Conservation (phyloP, 1,139 yeast genomes). For the Candida frijolesensis region DNA sequence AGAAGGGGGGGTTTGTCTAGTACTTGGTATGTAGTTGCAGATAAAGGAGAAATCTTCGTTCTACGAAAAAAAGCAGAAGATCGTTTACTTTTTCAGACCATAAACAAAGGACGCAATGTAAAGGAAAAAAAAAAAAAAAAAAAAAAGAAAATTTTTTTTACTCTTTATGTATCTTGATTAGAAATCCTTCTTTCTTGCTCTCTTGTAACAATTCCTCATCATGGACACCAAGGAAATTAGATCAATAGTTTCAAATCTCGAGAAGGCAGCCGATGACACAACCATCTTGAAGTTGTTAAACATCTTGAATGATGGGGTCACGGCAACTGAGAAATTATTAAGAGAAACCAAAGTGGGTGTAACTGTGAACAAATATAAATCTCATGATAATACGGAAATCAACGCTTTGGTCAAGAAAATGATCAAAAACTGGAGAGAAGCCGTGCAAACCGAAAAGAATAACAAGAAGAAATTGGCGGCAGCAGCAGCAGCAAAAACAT, state of each 20-base stretch:
- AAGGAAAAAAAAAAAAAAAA: conserved; percentile 4
- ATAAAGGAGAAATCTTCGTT: not conserved
- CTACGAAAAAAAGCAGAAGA: not conserved
- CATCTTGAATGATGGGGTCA: conserved; percentile 68
- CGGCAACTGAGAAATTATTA: conserved; percentile 81
- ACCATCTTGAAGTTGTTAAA: conserved; percentile 68
- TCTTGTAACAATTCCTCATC: not conserved
- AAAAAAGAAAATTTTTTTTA: not conserved
- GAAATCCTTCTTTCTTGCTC: not conserved
- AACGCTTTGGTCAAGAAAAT: conserved; percentile 74
- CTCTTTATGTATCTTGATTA: not conserved
- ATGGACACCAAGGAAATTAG: conserved; percentile 80
- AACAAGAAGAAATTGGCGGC: conserved; percentile 29
- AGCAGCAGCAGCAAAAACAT: conserved; percentile 2
- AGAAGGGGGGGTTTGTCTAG: not conserved
- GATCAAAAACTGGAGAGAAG: conserved; percentile 88
- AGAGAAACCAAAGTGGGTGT: conserved; percentile 98
- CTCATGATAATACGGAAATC: conserved; percentile 67
- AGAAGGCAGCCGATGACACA: conserved; percentile 69
- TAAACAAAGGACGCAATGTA: not conserved
- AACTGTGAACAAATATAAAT: conserved; percentile 85
- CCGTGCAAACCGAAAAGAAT: conserved; percentile 75
- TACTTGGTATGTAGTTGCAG: not conserved
- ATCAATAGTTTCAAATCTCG: conserved; percentile 69
- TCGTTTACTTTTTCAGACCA: not conserved